Evolutionary conservation across 2,329 filamentous ascomycete genomes (phyloP), one percentile per base, ranked within the genome.

Genomic region (Thielaviopsis ethacetica): DNA sequence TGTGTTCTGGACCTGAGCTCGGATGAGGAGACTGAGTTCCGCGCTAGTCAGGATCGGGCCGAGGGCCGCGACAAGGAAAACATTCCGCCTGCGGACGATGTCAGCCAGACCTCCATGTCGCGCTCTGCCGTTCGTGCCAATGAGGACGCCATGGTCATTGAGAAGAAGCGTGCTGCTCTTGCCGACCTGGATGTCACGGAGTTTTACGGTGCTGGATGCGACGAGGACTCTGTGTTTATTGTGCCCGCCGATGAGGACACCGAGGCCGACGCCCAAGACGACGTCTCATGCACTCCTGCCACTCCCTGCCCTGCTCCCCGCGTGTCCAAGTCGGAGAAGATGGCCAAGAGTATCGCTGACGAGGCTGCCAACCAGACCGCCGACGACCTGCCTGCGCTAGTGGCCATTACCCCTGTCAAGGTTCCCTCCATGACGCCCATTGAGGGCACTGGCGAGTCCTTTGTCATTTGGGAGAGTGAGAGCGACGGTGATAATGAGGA

Each of bases 31-130:
- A 79, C 73, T 27, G 77, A 80, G 66, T 76, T 73, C 55, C 79
- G 79, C 67, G 71, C 77, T 51, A 72, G 66, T 56, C 71, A 71
- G 63, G 78, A 76, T 67, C 69, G 75, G 64, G 75, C 76, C 34
- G 80, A 87, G 64, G 78, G 80, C 53, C 77, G 82, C 34, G 87
- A 89, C 66, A 98, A 98, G 76, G 91, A 98, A 74, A 98, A 98
- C 67, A 82, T 95, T 19, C 87, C 91, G 4, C 91, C 91, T 1
- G 68, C 72, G 2, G 79, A 81, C 59, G 83, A 86, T 53, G 70
- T 85, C 47, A 81, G 79, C 27, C 78, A 85, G 66, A 82, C 80
- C 0, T 72, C 73, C 17, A 64, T 65, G 22, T 66, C 70, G 1
- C 67, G 68, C 0, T 65, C 67, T n/a, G 49, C 59, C 4, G 63